Evolutionary conservation across 345 rosid species (phyloP), one percentile per base, ranked within the genome.

Genomic region (Hibiscus tridactylites): DNA sequence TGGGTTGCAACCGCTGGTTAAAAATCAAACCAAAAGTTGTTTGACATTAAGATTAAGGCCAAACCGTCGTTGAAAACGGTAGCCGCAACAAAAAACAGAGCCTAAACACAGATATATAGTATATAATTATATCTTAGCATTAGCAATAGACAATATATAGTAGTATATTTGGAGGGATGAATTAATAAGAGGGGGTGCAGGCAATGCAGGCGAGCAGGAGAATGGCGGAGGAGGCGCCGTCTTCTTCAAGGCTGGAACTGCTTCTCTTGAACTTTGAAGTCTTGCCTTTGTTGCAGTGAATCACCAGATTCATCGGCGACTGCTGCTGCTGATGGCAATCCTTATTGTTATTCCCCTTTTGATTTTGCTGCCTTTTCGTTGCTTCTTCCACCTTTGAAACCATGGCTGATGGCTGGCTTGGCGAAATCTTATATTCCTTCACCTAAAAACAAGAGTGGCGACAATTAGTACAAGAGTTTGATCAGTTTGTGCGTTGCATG

Each of bases 191-290:
- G 15, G 98, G 86, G 47, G 81, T 57, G 82, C 93, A 91, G 16
- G 94, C 97, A 68, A 93, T 91, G 73, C 94, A 93, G 56, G 96
- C 96, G 12, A 93, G 94, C 77, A 93, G 78, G 76, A 87, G 86
- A 78, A 93, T 91, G 68, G 97, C 98, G 42, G 98, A 85, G 39
- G 97, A 91, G 79, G 81, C 91, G 42, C 98, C 97, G 59, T 93
- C 98, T 33, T 86, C 84, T 75, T 91, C 90, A 67, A 86, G 88
- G 75, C 72, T 84, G 46, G 88, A 88, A 73, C 81, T 79, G 84
- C 98, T 93, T 47, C 96, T 76, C 83, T 93, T 93, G 88, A 93
- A 93, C 85, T 81, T 89, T 64, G 78, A 50, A 4, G 65, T 67
- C 70, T 87, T 88, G 3, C 85, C 92, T 84, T 91, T 91, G 84